phyloP scores from a whole-genome alignment of 352 stramenopile species.

The Phytophthora aleatoria region DNA sequence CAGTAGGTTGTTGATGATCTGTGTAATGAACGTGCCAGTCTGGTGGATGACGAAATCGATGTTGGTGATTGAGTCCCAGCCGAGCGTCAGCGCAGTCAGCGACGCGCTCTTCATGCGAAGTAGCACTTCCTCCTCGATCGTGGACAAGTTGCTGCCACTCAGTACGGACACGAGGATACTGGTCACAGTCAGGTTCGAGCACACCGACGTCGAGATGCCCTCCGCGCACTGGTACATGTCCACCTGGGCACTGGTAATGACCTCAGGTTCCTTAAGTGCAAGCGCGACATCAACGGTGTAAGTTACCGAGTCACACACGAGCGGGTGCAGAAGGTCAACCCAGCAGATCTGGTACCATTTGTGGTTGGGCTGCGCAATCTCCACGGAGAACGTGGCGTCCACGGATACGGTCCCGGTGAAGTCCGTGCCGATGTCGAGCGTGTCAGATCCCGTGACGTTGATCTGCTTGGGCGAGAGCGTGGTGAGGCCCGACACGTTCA shows the following conservation, averaged over 20 bases:
- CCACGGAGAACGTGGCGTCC: conserved; percentile 41
- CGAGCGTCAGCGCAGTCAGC: conserved; percentile 39
- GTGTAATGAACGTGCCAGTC: conserved; percentile 44
- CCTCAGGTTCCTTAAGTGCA: conserved; percentile 39
- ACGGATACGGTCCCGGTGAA: conserved; percentile 47
- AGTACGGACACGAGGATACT: conserved; percentile 47
- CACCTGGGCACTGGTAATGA: conserved; percentile 36
- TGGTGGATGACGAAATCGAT: conserved; percentile 56
- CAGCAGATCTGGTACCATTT: conserved; percentile 71
- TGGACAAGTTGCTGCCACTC: conserved; percentile 42
- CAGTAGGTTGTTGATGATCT: conserved; percentile 52
- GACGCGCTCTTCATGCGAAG: conserved; percentile 37
- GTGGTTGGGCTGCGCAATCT: conserved; percentile 58
- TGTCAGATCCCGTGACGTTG: conserved; percentile 47
- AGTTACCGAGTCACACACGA: conserved; percentile 35
- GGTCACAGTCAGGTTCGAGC: conserved; percentile 53
- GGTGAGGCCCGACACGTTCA: conserved; percentile 52
- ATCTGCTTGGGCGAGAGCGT: conserved; percentile 49
- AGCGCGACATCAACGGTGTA: conserved; percentile 46
- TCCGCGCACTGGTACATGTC: conserved; percentile 49
- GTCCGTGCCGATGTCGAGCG: conserved; percentile 48
- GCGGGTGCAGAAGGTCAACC: conserved; percentile 48
- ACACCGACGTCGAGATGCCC: conserved; percentile 39
- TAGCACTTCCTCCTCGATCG: conserved; percentile 33
- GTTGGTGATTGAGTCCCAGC: conserved; percentile 56